Evolutionary conservation across 2,329 filamentous ascomycete species (phyloP), one percentile per base, ranked within the genome.

Genomic region (Sphaerostilbella broomeana): DNA sequence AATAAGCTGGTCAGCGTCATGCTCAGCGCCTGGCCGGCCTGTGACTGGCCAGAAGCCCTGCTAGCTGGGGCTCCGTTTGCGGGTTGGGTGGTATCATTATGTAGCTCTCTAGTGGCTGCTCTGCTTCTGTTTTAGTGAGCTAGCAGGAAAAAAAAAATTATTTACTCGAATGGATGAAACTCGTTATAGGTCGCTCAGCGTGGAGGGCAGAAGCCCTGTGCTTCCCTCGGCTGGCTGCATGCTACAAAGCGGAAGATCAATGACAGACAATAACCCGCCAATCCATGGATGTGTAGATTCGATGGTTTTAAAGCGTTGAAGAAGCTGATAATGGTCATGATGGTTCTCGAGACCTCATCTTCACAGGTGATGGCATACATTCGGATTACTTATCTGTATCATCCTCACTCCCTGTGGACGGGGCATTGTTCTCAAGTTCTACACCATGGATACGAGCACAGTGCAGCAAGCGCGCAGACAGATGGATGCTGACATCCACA

Each of bases 181-280:
- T 11, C 13, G 5, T 19, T 12, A 10, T 10, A 4, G 11, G 28
- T 11, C 10, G 32, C 13, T 9, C 35, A 27, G 35, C 20, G 38
- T 40, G 31, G 38, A 40, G 38, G 38, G 38, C 38, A 35, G 38
- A 40, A 40, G 32, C 38, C 38, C 38, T 40, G 22, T 25, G 7
- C 31, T 4, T 22, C 37, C 37, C 29, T 40, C 24, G 37, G 26
- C 34, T 25, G 30, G 34, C 34, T 31, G 30, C 8, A 33, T 40
- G 37, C 18, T 30, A 33, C 27, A 25, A 40, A 40, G 37, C 24
- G 37, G 37, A 40, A 40, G 37, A 29, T 40, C n/a, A n/a, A n/a
- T n/a, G n/a, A n/a, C n/a, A n/a, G n/a, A n/a, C n/a, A n/a, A n/a
- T n/a, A n/a, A n/a, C n/a, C n/a, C n/a, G n/a, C n/a, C n/a, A n/a